Base-by-base conservation (phyloP, 352 stramenopile species). In the Globisporangium megalacanthum region DNA sequence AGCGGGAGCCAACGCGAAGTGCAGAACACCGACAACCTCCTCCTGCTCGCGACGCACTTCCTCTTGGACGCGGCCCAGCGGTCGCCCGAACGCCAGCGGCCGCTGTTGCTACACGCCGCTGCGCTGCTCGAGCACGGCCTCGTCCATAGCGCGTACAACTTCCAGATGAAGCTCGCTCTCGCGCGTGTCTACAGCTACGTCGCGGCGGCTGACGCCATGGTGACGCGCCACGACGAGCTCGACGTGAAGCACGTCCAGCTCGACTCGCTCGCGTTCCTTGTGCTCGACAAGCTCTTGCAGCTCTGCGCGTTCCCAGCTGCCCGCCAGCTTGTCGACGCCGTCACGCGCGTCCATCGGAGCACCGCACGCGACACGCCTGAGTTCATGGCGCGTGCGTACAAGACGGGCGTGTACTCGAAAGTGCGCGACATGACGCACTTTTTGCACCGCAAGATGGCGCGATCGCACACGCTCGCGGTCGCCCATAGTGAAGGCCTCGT, bases 131-230 rank as follows among this genome's bases (percentile, higher is more conserved):
- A 95, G 62, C 85, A 82, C 44, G 85, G 79, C 0, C 54, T 95
- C n/a, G 73, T 74, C 35, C 81, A 86, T 49, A 95, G 85, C 53
- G 71, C 78, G 31, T 95, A 92, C 76, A 95, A 95, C 58, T 95
- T 95, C 62, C 85, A 95, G 69, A 93, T 95, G 83, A 93, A 93
- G 68, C 69, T 95, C n/a, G 62, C 93, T 11, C 67, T 95, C 35
- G 86, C 72, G 25, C 85, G 79, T 20, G 66, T 95, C 29, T 95
- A 95, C 60, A 78, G 65, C 9, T 88, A 87, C 42, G 52, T 95
- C 19, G 82, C 74, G n/a, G 79, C 81, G 10, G 73, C 72, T 17
- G 61, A 78, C 6, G 77, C 82, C 2, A 87, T 94, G 73, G 61
- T 89, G 20, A 61, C 46, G 17, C 77, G 80, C 33, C 81, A 94